Evolutionary conservation across 257 asterid genomes (phyloP), one percentile per base, ranked within the genome.

Genomic region (Salvia rosmarinus): DNA sequence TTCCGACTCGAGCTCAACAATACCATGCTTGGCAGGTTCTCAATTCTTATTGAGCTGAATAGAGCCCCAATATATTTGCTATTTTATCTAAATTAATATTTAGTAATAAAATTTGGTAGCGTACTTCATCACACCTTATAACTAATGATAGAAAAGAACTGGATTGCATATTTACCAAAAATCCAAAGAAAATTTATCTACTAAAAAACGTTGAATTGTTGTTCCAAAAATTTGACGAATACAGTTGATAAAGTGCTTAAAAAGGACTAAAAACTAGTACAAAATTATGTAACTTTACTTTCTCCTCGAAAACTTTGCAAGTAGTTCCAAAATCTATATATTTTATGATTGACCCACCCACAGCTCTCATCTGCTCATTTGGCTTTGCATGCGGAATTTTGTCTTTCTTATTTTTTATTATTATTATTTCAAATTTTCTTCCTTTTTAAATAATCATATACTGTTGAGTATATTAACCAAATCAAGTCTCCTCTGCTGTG

Each of bases 281-380:
- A n/a, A n/a, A n/a, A n/a, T n/a, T n/a, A n/a, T n/a, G n/a, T n/a
- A n/a, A n/a, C n/a, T n/a, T n/a, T n/a, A n/a, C n/a, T n/a, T n/a
- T n/a, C n/a, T n/a, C n/a, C n/a, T n/a, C n/a, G n/a, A 0, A 47
- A 67, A 47, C 75, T 58, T n/a, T 34, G 75, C 75, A 39, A 60
- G 55, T 68, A 34, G 42, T 40, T 68, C 70, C 47, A 67, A 46
- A 67, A 23, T 62, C 55, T n/a, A n/a, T n/a, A 35, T 40, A 13
- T n/a, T 14, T 19, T 50, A 17, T 60, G n/a, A 55, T 71, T 77
- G 77, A 77, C 81, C 77, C 77, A 77, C 81, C 77, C 77, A 52
- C 46, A 54, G 35, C 70, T 21, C 34, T 71, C 28, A 71, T 32
- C 75, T 46, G 76, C 73, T 70, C 72, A 63, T 69, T 69, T 76